Evolutionary conservation across 2,329 filamentous ascomycete genomes (phyloP).

Genomic region (Aspergillus sp.): DNA sequence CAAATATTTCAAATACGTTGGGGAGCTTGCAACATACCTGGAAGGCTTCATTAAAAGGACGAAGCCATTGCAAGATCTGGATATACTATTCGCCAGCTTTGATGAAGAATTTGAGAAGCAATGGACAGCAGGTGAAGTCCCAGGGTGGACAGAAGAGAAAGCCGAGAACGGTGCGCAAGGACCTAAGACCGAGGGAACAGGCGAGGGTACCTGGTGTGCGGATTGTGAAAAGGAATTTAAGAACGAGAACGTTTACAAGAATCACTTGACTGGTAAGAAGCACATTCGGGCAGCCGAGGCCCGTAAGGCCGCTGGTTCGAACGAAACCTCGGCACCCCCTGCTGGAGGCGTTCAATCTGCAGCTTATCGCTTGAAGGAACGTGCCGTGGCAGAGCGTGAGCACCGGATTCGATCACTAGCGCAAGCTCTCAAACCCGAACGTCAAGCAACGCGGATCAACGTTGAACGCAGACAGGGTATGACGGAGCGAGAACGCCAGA

Average conservation of each 20-base stretch:
- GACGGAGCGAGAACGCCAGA: constrained; percentile 91
- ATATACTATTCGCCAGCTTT: constrained; percentile 70
- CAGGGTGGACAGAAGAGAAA: constrained; percentile 67
- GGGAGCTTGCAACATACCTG: constrained; percentile 73
- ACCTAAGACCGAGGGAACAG: constrained; percentile 50
- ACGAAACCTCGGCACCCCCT: constrained; percentile 21
- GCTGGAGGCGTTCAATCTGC: constrained; percentile 14
- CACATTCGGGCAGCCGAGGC: constrained; percentile 78
- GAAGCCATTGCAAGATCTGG: constrained; percentile 78
- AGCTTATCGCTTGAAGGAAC: constrained; percentile 67
- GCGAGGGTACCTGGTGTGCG: constrained; percentile 77
- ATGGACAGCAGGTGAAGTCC: constrained; percentile 75
- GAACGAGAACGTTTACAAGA: constrained; percentile 90
- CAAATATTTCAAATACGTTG: constrained; percentile 85
- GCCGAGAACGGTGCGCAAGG: constrained; percentile 34
- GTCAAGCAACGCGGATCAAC: constrained; percentile 85
- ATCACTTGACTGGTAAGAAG: constrained; percentile 85
- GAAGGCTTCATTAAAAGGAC: constrained; percentile 83
- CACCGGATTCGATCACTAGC: constrained; percentile 75
- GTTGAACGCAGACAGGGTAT: constrained; percentile 96
- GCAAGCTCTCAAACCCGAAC: constrained; percentile 77
- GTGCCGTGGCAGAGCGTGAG: constrained; percentile 84
- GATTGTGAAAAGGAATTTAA: constrained; percentile 94
- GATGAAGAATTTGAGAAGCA: constrained; percentile 77
- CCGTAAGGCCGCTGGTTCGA: constrained; percentile 45